These are phyloP conservation scores for Podospora didyma DNA, from an alignment of 495 filamentous ascomycete genomes.

Conservation along the genomic window DNA sequence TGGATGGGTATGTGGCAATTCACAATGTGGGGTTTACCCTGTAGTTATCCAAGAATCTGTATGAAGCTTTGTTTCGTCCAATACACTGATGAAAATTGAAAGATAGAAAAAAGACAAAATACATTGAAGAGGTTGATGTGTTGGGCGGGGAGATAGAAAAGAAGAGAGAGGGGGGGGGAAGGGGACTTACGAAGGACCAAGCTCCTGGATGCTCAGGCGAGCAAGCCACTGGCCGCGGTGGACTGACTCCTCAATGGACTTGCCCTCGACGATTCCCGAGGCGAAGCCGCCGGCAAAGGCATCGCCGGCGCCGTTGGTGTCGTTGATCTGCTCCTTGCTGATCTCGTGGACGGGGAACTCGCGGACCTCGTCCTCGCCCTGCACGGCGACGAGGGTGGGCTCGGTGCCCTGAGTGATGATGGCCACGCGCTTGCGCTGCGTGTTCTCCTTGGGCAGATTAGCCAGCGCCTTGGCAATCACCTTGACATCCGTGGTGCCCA, in stretches of 20 bases:
- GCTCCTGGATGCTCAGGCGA: conserved; percentile 82
- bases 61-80: too few relatives aligned
- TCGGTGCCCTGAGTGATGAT: conserved; percentile 93
- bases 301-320: conserved; percentile 96
- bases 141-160: not conserved
- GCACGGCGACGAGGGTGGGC: conserved; percentile 76
- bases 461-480: conserved; percentile 86
- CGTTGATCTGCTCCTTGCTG: conserved; percentile 69
- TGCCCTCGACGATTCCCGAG: conserved; percentile 81
- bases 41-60: too few relatives aligned
- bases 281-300: conserved; percentile 94
- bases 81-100: too few relatives aligned
- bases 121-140: too few relatives aligned
- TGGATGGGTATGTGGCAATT: too few relatives aligned
- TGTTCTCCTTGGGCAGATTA: conserved; percentile 86
- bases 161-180: conserved; percentile 3
- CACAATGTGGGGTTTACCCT: too few relatives aligned
- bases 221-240: conserved; percentile 97
- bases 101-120: too few relatives aligned
- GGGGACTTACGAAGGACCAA: conserved; percentile 85
- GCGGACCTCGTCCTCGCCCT: conserved; percentile 65
- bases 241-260: conserved; percentile 67
- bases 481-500: conserved; percentile 68
- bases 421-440: conserved; percentile 68
- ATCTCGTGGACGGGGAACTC: conserved; percentile 78